These are phyloP conservation scores for Wickerhamomyces strasburgensis DNA, from an alignment of 805 yeast genomes.

Conservation along the genomic window DNA sequence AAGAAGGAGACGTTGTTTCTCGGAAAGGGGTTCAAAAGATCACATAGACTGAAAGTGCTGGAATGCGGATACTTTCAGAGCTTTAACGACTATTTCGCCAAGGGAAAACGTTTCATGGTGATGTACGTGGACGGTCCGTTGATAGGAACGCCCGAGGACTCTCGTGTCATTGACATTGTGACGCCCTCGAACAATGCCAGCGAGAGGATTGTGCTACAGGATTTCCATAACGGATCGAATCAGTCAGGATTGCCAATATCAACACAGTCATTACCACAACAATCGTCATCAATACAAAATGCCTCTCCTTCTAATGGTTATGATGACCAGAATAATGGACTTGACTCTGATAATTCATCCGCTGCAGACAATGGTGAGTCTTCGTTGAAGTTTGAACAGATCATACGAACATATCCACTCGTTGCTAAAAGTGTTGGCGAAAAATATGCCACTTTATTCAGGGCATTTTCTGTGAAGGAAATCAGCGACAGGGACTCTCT, in stretches of 20 bases:
- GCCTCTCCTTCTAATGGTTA: too few species aligned
- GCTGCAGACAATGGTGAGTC: constrained; percentile 2
- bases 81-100: constrained; percentile 56
- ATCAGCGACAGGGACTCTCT: constrained; percentile 26
- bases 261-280: background rate
- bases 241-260: too few species aligned
- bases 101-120: constrained; percentile 50
- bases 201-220: constrained; percentile 1
- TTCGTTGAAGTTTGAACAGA: constrained; percentile 31
- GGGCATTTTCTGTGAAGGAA: constrained; percentile 31
- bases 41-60: constrained; percentile 39
- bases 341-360: too few species aligned
- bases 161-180: constrained; percentile 3
- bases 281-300: too few species aligned
- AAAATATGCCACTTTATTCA: constrained; percentile 35
- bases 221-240: too few species aligned
- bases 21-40: constrained; percentile 51
- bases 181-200: constrained; percentile 6
- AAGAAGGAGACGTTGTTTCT: constrained; percentile 52
- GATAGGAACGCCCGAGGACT: constrained; percentile 32
- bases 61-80: constrained; percentile 41
- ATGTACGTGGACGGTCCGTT: constrained; percentile 55
- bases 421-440: constrained; percentile 34
- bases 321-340: too few species aligned
- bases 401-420: constrained; percentile 35